A percentile compares a stretch with the other conserved stretches of the same genome.
These are phyloP conservation scores for Cubamyces lactineus DNA, from an alignment of 768 basidiomycete genomes.

Conservation along the genomic window DNA sequence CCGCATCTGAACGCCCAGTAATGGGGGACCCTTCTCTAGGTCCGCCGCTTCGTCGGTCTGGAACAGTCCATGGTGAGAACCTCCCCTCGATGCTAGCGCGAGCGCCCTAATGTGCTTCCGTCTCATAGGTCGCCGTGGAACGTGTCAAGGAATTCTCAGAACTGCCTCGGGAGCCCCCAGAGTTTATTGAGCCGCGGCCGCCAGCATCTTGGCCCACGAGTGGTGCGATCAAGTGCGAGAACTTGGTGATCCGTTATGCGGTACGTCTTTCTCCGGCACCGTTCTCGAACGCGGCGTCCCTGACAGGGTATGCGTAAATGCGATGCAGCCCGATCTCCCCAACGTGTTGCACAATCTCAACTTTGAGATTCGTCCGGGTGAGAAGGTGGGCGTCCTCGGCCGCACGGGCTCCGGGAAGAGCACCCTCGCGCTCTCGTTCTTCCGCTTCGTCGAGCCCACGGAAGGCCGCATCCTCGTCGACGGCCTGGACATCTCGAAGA, in stretches of 20 bases:
- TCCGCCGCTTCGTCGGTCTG: slow-evolving; percentile 81
- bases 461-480: slow-evolving; percentile 77
- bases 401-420: slow-evolving; percentile 74
- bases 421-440: slow-evolving; percentile 82
- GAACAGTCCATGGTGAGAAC: slow-evolving; percentile 86
- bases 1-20: slow-evolving; percentile 2
- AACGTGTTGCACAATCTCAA: slow-evolving; percentile 80
- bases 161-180: slow-evolving; percentile 73
- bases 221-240: slow-evolving; percentile 71
- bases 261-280: slow-evolving; percentile 45
- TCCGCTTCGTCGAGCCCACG: slow-evolving; percentile 88
- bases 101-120: slow-evolving; percentile 8
- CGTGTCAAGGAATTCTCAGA: slow-evolving; percentile 93
- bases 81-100: not conserved
- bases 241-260: slow-evolving; percentile 78
- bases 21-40: slow-evolving; percentile 33
- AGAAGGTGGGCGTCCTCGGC: slow-evolving; percentile 81
- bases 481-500: slow-evolving; percentile 74
- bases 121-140: slow-evolving; percentile 72
- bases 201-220: slow-evolving; percentile 75
- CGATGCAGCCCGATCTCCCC: slow-evolving; percentile 75
- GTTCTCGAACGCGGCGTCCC: slow-evolving; percentile 17
- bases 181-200: slow-evolving; percentile 87
- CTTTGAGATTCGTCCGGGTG: slow-evolving; percentile 72
- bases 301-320: not conserved